phyloP scores from a whole-genome alignment of 2,329 filamentous ascomycete genomes.

The Aspergillus sp. region DNA sequence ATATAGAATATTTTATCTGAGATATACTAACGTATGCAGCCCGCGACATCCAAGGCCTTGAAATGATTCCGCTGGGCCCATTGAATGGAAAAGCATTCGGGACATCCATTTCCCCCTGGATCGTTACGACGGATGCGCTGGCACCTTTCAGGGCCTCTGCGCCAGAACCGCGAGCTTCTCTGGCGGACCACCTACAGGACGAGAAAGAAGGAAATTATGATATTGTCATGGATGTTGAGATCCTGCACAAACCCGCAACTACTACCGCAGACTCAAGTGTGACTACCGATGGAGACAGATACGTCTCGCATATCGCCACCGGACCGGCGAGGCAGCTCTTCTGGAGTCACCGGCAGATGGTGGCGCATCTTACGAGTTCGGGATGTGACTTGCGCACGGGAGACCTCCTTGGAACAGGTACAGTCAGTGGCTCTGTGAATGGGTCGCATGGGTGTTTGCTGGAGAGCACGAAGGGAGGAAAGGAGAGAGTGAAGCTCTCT shows the following conservation, averaged over 20 bases:
- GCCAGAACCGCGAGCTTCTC: constrained; percentile 15
- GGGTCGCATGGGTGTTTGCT: constrained; percentile 29
- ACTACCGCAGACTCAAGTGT: background rate
- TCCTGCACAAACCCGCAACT: constrained; percentile 3
- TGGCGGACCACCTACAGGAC: constrained; percentile 22
- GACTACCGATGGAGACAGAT: background rate
- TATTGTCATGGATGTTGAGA: constrained; percentile 24
- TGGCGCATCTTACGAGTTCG: constrained; percentile 29
- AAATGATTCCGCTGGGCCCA: constrained; percentile 62
- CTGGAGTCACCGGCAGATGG: constrained; percentile 32
- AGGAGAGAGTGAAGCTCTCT: constrained; percentile 17
- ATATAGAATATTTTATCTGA: background rate
- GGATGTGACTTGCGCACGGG: constrained; percentile 31
- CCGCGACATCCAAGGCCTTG: constrained; percentile 58
- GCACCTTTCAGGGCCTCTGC: constrained; percentile 23
- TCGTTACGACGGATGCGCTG: constrained; percentile 62
- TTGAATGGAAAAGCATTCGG: constrained; percentile 62
- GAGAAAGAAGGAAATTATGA: constrained; percentile 18
- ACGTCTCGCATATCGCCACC: constrained; percentile 9
- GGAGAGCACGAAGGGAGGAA: constrained; percentile 29
- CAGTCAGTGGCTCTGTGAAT: constrained; percentile 25
- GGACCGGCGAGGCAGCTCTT: constrained; percentile 23
- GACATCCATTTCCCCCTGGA: constrained; percentile 62
- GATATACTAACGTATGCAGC: constrained; percentile 14
- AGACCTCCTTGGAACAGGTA: constrained; percentile 34